Evolutionary conservation across 2,329 filamentous ascomycete species (phyloP), one percentile per base, ranked within the genome.

Genomic region (Talaromyces sp.): DNA sequence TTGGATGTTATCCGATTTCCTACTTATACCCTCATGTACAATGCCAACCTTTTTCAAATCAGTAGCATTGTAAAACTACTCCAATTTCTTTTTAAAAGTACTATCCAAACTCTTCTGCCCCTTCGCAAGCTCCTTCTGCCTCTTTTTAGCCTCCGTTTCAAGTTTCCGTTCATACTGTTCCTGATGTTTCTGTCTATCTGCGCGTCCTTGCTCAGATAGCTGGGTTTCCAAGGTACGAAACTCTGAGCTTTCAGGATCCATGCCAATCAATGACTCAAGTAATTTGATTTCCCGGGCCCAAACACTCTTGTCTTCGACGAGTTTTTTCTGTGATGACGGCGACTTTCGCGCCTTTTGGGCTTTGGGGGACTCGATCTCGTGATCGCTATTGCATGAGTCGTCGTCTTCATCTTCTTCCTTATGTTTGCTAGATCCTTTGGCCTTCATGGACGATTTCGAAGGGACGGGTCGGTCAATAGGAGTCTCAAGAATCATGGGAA

Each of bases 281-380:
- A 98, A 80, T 80, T 97, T 97, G 77, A 99, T 98, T 79, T 99
- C 95, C 52, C 88, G 83, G 0, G 93, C 92, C 93, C 93, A 98
- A 16, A 97, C 83, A 60, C 85, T 81, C 75, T 88, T 91, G 75
- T 97, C 92, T 71, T 96, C 90, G 40, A 87, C 75, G 21, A 31
- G 25, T 40, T 60, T 12, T 68, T 67, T 69, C 2, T 71, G 65
- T 4, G 65, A 62, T 16, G 69, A 66, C 7, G 70, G 66, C 8
- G 66, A 64, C 50, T 70, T 71, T 12, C 69, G 69, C 14, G 67
- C 61, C 33, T 62, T 62, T 35, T 55, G 35, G 21, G 18, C 18
- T 21, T 42, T 54, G 11, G 52, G 52, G 25, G 60, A 40, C 55
- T 69, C 69, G 1, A 62, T 62, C 8, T 71, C 69, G 56, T 33